phyloP scores from a whole-genome alignment of 164 flowering plant species.

The Brasenia schreberi region DNA sequence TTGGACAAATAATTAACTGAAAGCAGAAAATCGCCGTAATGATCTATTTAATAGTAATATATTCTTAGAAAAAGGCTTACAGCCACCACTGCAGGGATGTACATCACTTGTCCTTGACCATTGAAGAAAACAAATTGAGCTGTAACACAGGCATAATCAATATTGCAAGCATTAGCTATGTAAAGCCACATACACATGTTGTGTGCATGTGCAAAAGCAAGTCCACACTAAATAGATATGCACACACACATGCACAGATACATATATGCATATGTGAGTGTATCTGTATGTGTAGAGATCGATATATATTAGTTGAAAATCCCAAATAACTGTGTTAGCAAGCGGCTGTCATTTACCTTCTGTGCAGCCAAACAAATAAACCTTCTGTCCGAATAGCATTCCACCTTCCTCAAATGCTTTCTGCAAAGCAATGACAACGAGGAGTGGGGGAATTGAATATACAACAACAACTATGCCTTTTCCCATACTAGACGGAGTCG shows the following conservation, averaged over 20 bases:
- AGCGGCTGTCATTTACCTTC: slow-evolving; percentile 58
- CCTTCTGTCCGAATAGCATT: slow-evolving; percentile 55
- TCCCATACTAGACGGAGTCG: no score
- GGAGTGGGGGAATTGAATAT: not conserved
- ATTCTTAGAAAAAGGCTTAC: slow-evolving; percentile 34
- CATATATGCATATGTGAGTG: not conserved
- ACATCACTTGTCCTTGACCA: slow-evolving; percentile 36
- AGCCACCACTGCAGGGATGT: slow-evolving; percentile 88
- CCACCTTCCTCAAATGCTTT: slow-evolving; percentile 93
- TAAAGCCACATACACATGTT: not conserved
- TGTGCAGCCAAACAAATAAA: slow-evolving; percentile 77
- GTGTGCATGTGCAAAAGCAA: not conserved
- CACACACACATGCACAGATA: not conserved
- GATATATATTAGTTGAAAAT: no score
- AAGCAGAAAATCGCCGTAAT: not conserved
- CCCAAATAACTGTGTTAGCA: not conserved
- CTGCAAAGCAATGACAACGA: slow-evolving; percentile 19
- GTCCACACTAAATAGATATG: not conserved
- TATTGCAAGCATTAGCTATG: not conserved
- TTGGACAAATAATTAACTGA: no score
- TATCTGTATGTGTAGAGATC: not conserved
- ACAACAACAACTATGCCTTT: no score
- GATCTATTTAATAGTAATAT: no score
- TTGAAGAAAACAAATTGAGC: slow-evolving; percentile 68
- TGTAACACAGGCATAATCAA: slow-evolving; percentile 21